Evolutionary conservation across 1,284 basidiomycete genomes (phyloP).

Genomic region (Papiliotrema nemorosa): DNA sequence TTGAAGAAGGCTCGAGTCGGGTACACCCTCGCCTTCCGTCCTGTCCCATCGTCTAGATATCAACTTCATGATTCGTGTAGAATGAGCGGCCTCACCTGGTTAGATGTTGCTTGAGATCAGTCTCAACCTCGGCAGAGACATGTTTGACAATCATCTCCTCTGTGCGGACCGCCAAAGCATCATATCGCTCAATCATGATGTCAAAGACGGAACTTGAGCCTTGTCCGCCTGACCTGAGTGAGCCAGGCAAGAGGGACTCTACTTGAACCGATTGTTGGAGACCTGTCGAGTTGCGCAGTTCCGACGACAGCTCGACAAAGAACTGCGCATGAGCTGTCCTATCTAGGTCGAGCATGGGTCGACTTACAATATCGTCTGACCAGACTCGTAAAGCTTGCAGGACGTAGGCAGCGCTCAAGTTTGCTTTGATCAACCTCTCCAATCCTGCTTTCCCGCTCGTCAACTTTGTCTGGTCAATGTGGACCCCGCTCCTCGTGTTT

Average conservation of each 20-base stretch:
- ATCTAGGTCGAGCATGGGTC: background rate
- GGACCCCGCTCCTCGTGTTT: slow-evolving; percentile 52
- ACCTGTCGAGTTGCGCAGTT: slow-evolving; percentile 58
- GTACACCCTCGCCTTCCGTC: slow-evolving; percentile 15
- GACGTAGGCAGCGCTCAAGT: slow-evolving; percentile 71
- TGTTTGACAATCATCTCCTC: slow-evolving; percentile 82
- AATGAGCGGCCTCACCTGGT: slow-evolving; percentile 44
- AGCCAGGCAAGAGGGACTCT: slow-evolving; percentile 42
- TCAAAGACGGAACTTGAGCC: slow-evolving; percentile 59
- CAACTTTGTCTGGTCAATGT: slow-evolving; percentile 55
- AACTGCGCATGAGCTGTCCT: slow-evolving; percentile 56
- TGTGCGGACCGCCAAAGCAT: slow-evolving; percentile 61
- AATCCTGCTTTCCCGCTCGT: slow-evolving; percentile 76
- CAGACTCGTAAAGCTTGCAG: slow-evolving; percentile 65
- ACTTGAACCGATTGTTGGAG: slow-evolving; percentile 22
- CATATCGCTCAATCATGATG: slow-evolving; percentile 63
- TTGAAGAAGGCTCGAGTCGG: slow-evolving; percentile 60
- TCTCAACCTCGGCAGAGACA: slow-evolving; percentile 72
- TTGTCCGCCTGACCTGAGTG: slow-evolving; percentile 3
- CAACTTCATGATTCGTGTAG: slow-evolving; percentile 4
- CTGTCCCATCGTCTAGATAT: slow-evolving; percentile 46
- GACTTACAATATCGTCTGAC: slow-evolving; percentile 77
- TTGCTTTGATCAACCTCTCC: slow-evolving; percentile 74
- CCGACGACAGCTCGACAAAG: slow-evolving; percentile 77
- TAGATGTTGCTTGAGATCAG: slow-evolving; percentile 67